Base-by-base conservation (phyloP, 345 rosid genomes). In the Raphanus raphanistrum region DNA sequence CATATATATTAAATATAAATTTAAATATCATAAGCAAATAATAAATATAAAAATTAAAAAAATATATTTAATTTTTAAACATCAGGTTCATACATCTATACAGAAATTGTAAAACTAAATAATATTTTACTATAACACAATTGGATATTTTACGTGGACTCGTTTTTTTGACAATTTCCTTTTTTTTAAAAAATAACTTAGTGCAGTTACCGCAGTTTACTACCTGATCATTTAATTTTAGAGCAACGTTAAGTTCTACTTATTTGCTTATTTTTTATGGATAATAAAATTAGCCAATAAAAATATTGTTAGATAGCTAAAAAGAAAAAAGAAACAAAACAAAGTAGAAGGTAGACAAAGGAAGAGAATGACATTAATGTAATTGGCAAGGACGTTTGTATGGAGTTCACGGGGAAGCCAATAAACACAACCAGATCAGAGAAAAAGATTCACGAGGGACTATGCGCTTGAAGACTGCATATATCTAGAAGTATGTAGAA, bases 351-450 rank as follows among this genome's bases (percentile, higher is more conserved):
- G 8, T n/a, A 54, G 66, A 55, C 4, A 32, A 61, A 50, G 29
- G 2, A 35, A 68, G 11, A n/a, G 62, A 57, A 66, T 29, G 77
- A n/a, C 21, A 48, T 15, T n/a, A 72, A 5, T 0, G 77, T 78
- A 66, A 71, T 66, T 64, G 35, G 27, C 16, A 26, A 26, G 8
- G 13, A 43, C 67, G 25, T 65, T 65, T 70, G 76, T 54, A 33
- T 73, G 70, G 64, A 50, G 70, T 67, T 79, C 82, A 79, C 82
- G 78, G 78, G 82, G 50, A 6, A 36, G 29, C 61, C 62, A 77
- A 65, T 17, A 38, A 71, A 29, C 36, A 66, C 36, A 48, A 31
- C 7, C 9, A 67, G 66, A 31, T 4, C 9, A 67, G 66, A 17
- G 32, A 1, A 68, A 79, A 68, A 73, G 66, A 70, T 62, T 73